phyloP scores from a whole-genome alignment of 495 filamentous ascomycete species.

The Schizothecium vesticola region DNA sequence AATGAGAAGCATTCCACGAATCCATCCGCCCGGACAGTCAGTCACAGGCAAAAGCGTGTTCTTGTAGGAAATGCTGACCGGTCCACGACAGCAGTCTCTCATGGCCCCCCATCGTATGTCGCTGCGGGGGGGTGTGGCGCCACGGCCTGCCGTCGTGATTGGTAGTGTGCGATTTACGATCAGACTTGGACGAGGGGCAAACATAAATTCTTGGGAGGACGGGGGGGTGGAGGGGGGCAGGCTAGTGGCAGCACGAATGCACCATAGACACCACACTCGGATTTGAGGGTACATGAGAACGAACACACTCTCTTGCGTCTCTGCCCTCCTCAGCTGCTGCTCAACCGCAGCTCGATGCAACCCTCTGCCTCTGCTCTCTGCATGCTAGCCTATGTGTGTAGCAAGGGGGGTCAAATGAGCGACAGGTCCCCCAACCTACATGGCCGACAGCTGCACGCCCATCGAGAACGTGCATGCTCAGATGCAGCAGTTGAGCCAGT shows the following conservation, averaged over 20 bases:
- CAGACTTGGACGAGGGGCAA: neutral
- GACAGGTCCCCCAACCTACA: constrained; percentile 1
- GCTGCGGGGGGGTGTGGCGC: neutral
- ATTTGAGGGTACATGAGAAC: neutral
- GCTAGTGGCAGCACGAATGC: neutral
- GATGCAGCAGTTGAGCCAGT: neutral
- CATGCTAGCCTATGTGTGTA: neutral
- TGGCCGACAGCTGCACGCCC: neutral
- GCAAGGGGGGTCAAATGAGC: constrained; percentile 6
- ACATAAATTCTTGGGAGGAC: too few relatives aligned
- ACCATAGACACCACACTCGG: neutral
- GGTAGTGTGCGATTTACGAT: neutral
- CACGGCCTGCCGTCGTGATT: neutral
- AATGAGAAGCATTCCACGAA: neutral
- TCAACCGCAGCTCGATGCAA: neutral
- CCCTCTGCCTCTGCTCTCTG: constrained; percentile 5
- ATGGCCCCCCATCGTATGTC: neutral
- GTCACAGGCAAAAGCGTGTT: neutral
- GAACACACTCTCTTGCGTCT: neutral
- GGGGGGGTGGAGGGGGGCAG: neutral
- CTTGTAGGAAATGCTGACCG: neutral
- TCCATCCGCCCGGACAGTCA: neutral
- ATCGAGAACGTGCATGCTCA: neutral
- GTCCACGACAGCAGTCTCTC: neutral
- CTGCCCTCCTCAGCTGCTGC: neutral